Percentiles rank a stretch among this genome's conserved stretches.
These are phyloP conservation scores for Santalum album DNA, from an alignment of 164 flowering plant genomes.

Conservation along the genomic window DNA sequence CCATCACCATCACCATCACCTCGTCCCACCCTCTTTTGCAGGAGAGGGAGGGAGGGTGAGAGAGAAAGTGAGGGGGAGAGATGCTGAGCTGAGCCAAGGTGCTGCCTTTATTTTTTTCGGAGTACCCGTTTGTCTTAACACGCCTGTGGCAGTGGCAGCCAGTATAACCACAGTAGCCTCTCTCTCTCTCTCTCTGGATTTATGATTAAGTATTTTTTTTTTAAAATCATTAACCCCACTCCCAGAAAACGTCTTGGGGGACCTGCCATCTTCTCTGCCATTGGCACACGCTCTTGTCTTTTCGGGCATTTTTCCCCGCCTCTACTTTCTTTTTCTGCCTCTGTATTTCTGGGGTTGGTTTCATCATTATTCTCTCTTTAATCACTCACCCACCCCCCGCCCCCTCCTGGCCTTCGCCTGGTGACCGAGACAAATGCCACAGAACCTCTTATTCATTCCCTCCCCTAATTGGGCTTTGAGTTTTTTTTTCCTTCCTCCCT, in stretches of 20 bases:
- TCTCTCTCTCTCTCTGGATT: too few relatives aligned
- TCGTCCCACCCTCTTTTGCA: too few relatives aligned
- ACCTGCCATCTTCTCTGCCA: constrained; percentile 7
- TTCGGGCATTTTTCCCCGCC: constrained; percentile 1
- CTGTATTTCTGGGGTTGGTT: constrained; percentile 7
- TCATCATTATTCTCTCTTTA: neutral
- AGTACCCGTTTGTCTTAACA: too few relatives aligned
- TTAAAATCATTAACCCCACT: too few relatives aligned
- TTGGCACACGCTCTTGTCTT: neutral
- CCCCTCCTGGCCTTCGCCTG: constrained; percentile 9
- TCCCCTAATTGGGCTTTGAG: constrained; percentile 7
- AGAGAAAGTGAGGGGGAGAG: too few relatives aligned
- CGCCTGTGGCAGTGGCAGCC: neutral
- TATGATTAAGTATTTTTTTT: too few relatives aligned
- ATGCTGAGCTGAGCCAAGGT: neutral
- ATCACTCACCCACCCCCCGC: neutral
- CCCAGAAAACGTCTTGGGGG: too few relatives aligned
- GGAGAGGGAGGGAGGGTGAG: too few relatives aligned
- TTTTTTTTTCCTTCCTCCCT: neutral
- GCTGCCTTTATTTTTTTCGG: too few relatives aligned
- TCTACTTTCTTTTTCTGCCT: neutral
- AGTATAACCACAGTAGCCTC: neutral
- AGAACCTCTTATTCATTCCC: constrained; percentile 2
- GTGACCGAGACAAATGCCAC: constrained; percentile 23
- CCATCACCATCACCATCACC: too few relatives aligned